Conservation (phyloP, 345 rosid genomes). For the Trapa bicornis region DNA sequence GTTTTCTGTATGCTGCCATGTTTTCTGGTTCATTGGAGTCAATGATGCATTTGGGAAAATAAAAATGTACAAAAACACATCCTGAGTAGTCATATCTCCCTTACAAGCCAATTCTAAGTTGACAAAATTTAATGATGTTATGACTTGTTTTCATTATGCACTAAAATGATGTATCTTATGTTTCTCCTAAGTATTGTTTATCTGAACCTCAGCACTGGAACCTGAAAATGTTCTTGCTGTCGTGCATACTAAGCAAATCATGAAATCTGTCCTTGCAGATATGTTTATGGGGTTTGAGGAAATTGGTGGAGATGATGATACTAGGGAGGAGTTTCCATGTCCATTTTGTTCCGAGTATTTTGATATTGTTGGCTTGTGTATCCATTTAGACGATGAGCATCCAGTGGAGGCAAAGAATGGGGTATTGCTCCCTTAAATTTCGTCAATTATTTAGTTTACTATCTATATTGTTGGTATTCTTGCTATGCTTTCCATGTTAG, state of each 20-base stretch:
- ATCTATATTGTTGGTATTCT: not conserved
- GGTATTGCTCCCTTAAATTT: slow-evolving; percentile 30
- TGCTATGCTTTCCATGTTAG: not conserved
- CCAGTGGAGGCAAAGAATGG: slow-evolving; percentile 77
- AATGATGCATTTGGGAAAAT: not conserved
- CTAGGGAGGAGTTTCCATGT: slow-evolving; percentile 87
- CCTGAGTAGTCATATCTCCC: not conserved
- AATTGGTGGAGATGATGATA: slow-evolving; percentile 75
- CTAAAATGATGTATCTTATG: not conserved
- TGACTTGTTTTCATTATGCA: not conserved
- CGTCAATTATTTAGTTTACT: not conserved
- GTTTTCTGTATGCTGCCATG: not conserved
- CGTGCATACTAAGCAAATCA: not conserved
- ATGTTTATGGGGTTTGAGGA: slow-evolving; percentile 73
- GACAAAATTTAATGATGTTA: not conserved
- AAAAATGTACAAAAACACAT: not conserved
- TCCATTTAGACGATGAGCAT: slow-evolving; percentile 90
- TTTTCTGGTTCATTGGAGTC: not conserved
- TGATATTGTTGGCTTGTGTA: slow-evolving; percentile 80
- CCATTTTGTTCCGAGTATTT: slow-evolving; percentile 86
- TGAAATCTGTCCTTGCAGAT: slow-evolving; percentile 34
- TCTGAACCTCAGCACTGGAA: too few species aligned
- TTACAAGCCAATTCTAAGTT: not conserved
- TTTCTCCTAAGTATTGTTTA: too few species aligned
- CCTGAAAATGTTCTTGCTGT: not conserved